These are phyloP conservation scores for Sarcocystis neurona DNA, from an alignment of 169 alveolate genomes.

Conservation along the genomic window DNA sequence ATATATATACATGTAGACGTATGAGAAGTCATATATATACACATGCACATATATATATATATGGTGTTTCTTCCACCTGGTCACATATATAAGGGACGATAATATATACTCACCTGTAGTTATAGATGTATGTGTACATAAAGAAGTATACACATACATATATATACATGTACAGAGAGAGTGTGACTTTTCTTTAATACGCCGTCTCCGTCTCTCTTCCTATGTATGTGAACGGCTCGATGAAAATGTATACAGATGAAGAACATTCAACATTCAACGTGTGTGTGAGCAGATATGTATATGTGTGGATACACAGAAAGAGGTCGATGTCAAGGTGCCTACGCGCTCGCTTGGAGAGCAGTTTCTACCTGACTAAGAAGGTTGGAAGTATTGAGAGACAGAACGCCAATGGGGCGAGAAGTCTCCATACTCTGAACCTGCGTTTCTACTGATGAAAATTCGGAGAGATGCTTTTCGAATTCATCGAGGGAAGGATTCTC, in stretches of 20 bases:
- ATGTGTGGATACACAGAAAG: background rate
- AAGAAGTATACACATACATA: background rate
- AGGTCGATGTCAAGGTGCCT: background rate
- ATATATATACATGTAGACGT: background rate
- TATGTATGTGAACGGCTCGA: background rate
- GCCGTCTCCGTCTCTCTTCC: background rate
- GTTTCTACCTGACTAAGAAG: slow-evolving; percentile 42
- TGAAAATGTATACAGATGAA: too few species aligned
- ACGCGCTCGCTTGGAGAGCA: too few species aligned
- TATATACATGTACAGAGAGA: background rate
- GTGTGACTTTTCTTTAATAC: background rate
- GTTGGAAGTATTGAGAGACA: slow-evolving; percentile 30
- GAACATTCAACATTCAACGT: too few species aligned
- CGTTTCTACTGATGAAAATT: slow-evolving; percentile 80
- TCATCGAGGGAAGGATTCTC: slow-evolving; percentile 86
- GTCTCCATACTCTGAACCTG: slow-evolving; percentile 80
- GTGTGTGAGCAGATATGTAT: too few species aligned
- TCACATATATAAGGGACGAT: too few species aligned
- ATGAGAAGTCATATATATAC: background rate
- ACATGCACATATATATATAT: background rate
- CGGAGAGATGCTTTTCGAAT: slow-evolving; percentile 86
- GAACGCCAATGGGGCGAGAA: slow-evolving; percentile 49
- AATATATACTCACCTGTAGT: background rate
- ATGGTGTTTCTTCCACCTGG: too few species aligned
- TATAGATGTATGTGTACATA: background rate